phyloP scores from a whole-genome alignment of 192 early-diverging fungal species.

The Chytriomyces sp. region DNA sequence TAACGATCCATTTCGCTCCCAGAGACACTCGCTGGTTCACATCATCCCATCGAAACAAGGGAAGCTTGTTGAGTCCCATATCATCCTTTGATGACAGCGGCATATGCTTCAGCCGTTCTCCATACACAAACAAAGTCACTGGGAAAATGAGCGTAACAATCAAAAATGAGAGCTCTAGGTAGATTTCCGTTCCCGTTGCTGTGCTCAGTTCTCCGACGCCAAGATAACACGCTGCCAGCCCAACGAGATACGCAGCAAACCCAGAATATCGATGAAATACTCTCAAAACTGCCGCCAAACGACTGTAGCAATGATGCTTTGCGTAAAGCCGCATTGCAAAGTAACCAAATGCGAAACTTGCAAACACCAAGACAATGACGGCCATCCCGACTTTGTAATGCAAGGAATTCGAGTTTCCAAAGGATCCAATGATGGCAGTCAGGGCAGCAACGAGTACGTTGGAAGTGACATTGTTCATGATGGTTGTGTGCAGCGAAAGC shows the following conservation, averaged over 20 bases:
- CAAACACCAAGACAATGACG: conserved; percentile 30
- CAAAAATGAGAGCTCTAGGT: conserved; percentile 16
- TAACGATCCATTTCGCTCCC: conserved; percentile 50
- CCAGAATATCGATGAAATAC: conserved; percentile 27
- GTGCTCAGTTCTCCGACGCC: conserved; percentile 36
- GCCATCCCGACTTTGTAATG: conserved; percentile 41
- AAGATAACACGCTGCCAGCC: conserved; percentile 35
- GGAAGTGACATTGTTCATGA: conserved; percentile 40
- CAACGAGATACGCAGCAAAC: conserved; percentile 36
- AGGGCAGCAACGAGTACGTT: conserved; percentile 42
- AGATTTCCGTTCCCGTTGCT: background rate
- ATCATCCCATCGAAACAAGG: conserved; percentile 45
- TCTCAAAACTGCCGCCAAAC: background rate
- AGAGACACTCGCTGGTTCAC: conserved; percentile 37
- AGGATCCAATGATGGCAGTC: conserved; percentile 41
- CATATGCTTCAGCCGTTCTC: conserved; percentile 15
- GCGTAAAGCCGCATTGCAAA: conserved; percentile 3
- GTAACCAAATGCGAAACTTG: background rate
- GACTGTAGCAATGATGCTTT: conserved; percentile 1
- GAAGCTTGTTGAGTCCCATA: conserved; percentile 35
- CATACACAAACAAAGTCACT: conserved; percentile 22
- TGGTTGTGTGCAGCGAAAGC: conserved; percentile 36
- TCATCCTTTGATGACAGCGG: background rate
- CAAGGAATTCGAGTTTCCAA: conserved; percentile 30
- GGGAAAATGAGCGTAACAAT: conserved; percentile 7